phyloP scores from a whole-genome alignment of 1,284 basidiomycete genomes.

The Ustilago hordei region DNA sequence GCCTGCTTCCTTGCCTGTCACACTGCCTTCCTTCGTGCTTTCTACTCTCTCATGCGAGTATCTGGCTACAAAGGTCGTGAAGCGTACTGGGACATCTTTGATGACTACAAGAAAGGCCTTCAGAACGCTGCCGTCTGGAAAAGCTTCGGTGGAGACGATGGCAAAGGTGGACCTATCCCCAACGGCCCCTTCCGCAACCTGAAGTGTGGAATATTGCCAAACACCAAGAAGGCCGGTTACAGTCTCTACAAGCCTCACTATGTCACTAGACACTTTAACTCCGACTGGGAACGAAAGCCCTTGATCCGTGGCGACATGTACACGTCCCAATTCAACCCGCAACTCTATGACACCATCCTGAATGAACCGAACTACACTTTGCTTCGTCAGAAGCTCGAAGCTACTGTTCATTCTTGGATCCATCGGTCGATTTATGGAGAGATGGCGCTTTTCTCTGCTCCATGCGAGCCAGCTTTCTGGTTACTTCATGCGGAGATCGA shows the following conservation, averaged over 20 bases:
- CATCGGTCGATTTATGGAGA: conserved; percentile 34
- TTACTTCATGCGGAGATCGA: conserved; percentile 40
- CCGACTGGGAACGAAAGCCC: conserved; percentile 21
- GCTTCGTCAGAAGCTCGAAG: conserved; percentile 13
- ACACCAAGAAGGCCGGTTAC: conserved; percentile 22
- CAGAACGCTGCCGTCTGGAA: conserved; percentile 19
- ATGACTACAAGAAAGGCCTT: conserved; percentile 15
- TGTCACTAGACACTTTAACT: conserved; percentile 40
- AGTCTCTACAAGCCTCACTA: conserved; percentile 33
- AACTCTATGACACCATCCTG: conserved; percentile 10
- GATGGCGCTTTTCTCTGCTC: conserved; percentile 29
- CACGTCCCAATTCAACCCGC: conserved; percentile 14
- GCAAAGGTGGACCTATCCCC: conserved; percentile 28
- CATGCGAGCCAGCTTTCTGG: conserved; percentile 47
- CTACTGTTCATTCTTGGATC: conserved; percentile 27
- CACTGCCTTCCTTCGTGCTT: conserved; percentile 30
- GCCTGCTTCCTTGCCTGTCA: conserved; percentile 39
- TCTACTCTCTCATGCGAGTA: conserved; percentile 36
- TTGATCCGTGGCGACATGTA: conserved; percentile 46
- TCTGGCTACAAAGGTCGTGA: conserved; percentile 32
- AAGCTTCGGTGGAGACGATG: conserved; percentile 15
- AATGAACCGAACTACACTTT: conserved; percentile 14
- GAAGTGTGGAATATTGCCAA: conserved; percentile 27
- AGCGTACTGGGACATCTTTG: conserved; percentile 38
- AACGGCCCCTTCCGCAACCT: conserved; percentile 22